Evolutionary conservation across 208 protist genomes (phyloP), one percentile per base, ranked within the genome.

Genomic region (Novymonas esmeraldas): DNA sequence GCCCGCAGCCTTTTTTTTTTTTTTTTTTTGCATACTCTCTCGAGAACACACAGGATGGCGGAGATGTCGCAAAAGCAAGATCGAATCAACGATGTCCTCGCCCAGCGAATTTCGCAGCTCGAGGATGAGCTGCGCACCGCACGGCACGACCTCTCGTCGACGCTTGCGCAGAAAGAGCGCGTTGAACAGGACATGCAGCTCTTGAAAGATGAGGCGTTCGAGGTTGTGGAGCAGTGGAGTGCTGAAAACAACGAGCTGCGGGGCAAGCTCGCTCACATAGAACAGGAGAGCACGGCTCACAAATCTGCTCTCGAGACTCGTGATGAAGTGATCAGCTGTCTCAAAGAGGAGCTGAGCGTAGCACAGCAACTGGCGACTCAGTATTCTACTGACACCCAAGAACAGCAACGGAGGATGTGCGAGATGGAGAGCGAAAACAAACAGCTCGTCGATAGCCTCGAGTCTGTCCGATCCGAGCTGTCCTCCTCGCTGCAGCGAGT

Each of bases 191-290:
- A 89, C 33, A 84, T 83, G 55, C 67, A 84, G 3, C 51, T 72
- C 3, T 65, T 92, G 28, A 82, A 81, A n/a, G 60, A 64, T 3
- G 85, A 94, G 60, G 85, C 85, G 6, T 84, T 90, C 67, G 76
- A 84, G 16, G 79, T 94, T 36, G 84, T 94, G 34, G 64, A 75
- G 5, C 85, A 95, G 70, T 95, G 85, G 89, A 76, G 85, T 46
- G 71, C 75, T 14, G 85, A 85, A 50, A 72, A 79, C 7, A 59
- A 46, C 13, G 84, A 90, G 26, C 55, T 87, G 18, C 77, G 81
- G 6, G 65, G 50, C 34, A 73, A 76, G 45, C 56, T 91, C 3
- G 22, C 29, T 0, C 29, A 24, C 18, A 10, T 55, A 2, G 61
- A 75, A 16, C 56, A 69, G 14, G 28, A 50, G 39, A 38, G 3